phyloP scores from a whole-genome alignment of 1,139 yeast species.

The Suhomyces bribrorum region DNA sequence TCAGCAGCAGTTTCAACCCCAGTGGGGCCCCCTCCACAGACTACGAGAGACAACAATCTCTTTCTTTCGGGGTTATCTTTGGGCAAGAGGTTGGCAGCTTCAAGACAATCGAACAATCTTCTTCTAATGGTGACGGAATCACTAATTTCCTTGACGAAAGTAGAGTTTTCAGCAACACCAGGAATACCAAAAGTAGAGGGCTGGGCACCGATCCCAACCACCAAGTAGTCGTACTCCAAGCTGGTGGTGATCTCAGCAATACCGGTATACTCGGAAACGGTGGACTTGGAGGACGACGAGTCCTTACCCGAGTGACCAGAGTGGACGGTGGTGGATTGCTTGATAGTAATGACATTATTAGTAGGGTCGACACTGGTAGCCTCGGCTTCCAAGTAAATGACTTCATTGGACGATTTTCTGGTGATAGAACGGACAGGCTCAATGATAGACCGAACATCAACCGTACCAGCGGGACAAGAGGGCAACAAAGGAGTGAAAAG shows the following conservation, averaged over 20 bases:
- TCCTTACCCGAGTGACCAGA: slow-evolving; percentile 58
- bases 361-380: slow-evolving; percentile 80
- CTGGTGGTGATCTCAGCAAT: slow-evolving; percentile 50
- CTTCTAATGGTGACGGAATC: slow-evolving; percentile 78
- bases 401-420: slow-evolving; percentile 69
- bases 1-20: slow-evolving; percentile 98
- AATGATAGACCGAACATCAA: slow-evolving; percentile 85
- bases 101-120: slow-evolving; percentile 77
- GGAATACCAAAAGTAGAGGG: slow-evolving; percentile 92
- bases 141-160: slow-evolving; percentile 82
- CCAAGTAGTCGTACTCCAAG: slow-evolving; percentile 73
- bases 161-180: slow-evolving; percentile 86
- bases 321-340: slow-evolving; percentile 53
- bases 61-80: slow-evolving; percentile 75
- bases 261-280: slow-evolving; percentile 40
- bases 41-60: slow-evolving; percentile 78
- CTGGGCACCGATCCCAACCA: slow-evolving; percentile 89
- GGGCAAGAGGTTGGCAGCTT: slow-evolving; percentile 78
- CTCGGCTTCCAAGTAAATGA: slow-evolving; percentile 86
- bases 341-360: slow-evolving; percentile 60
- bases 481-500: slow-evolving; percentile 92
- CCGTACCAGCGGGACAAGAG: slow-evolving; percentile 90
- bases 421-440: slow-evolving; percentile 77
- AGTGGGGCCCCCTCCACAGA: slow-evolving; percentile 96
- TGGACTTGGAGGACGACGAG: slow-evolving; percentile 53